Evolutionary conservation across 768 basidiomycete genomes (phyloP).

Genomic region (Psilocybe cyanescens): DNA sequence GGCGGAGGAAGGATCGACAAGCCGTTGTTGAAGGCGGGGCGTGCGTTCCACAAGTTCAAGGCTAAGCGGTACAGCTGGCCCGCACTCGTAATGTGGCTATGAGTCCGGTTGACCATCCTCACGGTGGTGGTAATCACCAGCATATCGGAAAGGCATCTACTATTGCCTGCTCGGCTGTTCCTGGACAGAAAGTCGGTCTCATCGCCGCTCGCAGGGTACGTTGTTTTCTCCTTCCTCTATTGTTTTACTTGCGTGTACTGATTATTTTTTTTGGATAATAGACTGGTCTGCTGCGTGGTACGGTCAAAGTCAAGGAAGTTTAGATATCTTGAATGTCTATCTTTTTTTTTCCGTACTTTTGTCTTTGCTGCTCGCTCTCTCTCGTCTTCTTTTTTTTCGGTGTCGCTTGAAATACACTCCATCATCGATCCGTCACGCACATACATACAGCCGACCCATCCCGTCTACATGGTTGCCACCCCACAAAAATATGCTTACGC

Average conservation of each 20-base stretch:
- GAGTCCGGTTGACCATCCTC: conserved; percentile 97
- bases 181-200: conserved; percentile 99
- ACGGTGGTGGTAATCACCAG: conserved; percentile 99
- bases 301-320: conserved; percentile 96
- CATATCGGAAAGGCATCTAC: conserved; percentile 99
- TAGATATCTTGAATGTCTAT: conserved; percentile 35
- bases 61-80: conserved; percentile 99
- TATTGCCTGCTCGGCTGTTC: conserved; percentile 92
- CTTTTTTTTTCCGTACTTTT: conserved; percentile 11
- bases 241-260: neutral
- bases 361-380: neutral
- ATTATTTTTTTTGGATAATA: conserved; percentile 26
- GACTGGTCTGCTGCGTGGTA: conserved; percentile 99
- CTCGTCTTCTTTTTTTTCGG: conserved; percentile 1
- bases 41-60: conserved; percentile 95
- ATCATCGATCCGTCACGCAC: neutral
- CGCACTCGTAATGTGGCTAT: conserved; percentile 99
- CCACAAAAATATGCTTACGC: neutral
- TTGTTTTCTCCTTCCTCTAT: conserved; percentile 18
- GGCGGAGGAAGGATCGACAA: conserved; percentile 99
- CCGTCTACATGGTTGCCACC: neutral
- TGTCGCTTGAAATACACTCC: conserved; percentile 2
- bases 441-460: neutral
- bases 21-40: conserved; percentile 97
- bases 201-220: conserved; percentile 93